Evolutionary conservation across 306 rosid species (phyloP).

Genomic region (Dicorynia guianensis): DNA sequence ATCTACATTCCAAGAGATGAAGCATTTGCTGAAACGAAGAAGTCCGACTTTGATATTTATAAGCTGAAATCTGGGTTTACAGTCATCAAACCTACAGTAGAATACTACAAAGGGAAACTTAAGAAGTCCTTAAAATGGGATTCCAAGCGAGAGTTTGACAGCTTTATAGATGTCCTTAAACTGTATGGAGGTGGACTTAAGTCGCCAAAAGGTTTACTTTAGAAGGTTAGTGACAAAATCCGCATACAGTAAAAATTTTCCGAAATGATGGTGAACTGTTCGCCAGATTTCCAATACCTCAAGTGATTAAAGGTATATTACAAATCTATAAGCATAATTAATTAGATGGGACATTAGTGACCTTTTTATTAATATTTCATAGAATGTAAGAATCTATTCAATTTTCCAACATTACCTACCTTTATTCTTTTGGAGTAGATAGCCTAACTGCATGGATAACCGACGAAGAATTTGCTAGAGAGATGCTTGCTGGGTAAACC

Average conservation of each 20-base stretch:
- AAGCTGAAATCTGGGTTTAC: constrained; percentile 61
- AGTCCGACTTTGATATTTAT: constrained; percentile 61
- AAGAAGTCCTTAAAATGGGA: too few species aligned
- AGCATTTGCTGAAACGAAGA: constrained; percentile 61
- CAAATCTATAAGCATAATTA: too few species aligned
- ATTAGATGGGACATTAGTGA: too few species aligned
- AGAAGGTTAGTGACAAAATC: constrained; percentile 38
- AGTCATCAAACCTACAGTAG: constrained; percentile 53
- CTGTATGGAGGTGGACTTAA: constrained; percentile 67
- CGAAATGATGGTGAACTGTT: constrained; percentile 62
- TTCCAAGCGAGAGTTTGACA: constrained; percentile 65
- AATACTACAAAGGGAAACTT: constrained; percentile 10
- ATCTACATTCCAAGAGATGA: constrained; percentile 73
- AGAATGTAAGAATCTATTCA: too few species aligned
- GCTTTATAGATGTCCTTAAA: constrained; percentile 53
- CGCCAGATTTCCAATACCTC: constrained; percentile 63
- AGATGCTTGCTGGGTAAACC: constrained; percentile 77
- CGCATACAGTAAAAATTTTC: constrained; percentile 56
- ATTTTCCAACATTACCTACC: too few species aligned
- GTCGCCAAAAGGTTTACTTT: constrained; percentile 48
- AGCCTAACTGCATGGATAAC: constrained; percentile 69
- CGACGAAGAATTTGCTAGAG: constrained; percentile 81
- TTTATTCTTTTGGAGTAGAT: constrained; percentile 42
- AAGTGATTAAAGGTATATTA: constrained; percentile 61
- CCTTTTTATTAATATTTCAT: too few species aligned